These are phyloP conservation scores for Boletus huronensis DNA, from an alignment of 768 basidiomycete genomes.

Conservation along the genomic window DNA sequence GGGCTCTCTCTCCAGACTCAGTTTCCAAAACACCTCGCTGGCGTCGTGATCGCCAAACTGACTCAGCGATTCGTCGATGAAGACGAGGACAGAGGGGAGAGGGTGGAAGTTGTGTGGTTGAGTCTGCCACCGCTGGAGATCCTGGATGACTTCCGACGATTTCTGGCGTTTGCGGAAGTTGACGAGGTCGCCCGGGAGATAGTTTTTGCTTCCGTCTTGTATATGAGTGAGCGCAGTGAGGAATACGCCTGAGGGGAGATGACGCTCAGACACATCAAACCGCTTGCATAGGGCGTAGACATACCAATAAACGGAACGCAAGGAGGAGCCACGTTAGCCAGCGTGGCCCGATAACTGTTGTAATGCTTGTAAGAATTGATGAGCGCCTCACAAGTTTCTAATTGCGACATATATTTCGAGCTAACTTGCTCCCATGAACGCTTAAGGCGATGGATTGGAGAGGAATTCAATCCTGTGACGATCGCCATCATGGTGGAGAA, in stretches of 20 bases:
- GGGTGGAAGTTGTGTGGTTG: conserved; percentile 53
- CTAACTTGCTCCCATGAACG: conserved; percentile 62
- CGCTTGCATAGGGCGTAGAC: conserved; percentile 9
- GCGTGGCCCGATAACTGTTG: conserved; percentile 52
- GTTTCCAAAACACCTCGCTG: conserved; percentile 39
- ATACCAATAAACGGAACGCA: conserved; percentile 70
- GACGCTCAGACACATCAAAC: conserved; percentile 3
- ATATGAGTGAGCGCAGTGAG: conserved; percentile 58
- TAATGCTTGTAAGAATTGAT: conserved; percentile 69
- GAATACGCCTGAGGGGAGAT: conserved; percentile 45
- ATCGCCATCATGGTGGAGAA: conserved; percentile 68
- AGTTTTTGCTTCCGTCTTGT: conserved; percentile 57
- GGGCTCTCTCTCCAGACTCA: conserved; percentile 51
- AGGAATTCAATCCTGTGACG: conserved; percentile 63
- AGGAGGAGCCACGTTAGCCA: conserved; percentile 56
- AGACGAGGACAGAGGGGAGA: conserved; percentile 42
- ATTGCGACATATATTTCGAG: conserved; percentile 43
- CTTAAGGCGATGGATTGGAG: conserved; percentile 60
- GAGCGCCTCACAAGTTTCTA: conserved; percentile 53
- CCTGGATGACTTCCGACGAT: conserved; percentile 52
- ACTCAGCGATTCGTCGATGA: conserved; percentile 40
- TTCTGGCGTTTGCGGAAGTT: conserved; percentile 58
- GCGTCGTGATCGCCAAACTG: conserved; percentile 33
- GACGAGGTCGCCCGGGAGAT: conserved; percentile 44
- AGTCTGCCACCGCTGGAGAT: conserved; percentile 55